Evolutionary conservation across 345 rosid genomes (phyloP).

Genomic region (Clarkia xantiana): DNA sequence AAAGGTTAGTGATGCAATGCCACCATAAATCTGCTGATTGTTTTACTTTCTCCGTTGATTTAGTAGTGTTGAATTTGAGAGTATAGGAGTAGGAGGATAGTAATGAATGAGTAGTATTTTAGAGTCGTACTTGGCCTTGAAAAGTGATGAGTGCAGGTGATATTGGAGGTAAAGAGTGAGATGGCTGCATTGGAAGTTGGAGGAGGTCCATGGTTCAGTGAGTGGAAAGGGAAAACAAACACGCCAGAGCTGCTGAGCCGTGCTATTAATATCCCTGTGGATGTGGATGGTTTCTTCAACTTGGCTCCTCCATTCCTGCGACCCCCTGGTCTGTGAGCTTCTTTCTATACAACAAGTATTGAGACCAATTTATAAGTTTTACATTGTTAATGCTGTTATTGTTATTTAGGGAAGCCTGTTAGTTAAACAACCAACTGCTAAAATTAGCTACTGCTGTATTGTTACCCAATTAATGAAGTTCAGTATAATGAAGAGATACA

Average conservation of each 20-base stretch:
- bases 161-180: conserved; percentile 61
- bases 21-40: neutral
- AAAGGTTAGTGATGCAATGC: conserved; percentile 35
- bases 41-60: neutral
- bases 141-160: conserved; percentile 25
- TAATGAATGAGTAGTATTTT: too few relatives aligned
- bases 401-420: too few relatives aligned
- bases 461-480: too few relatives aligned
- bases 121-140: neutral
- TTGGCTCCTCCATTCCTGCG: conserved; percentile 57
- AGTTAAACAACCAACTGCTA: too few relatives aligned
- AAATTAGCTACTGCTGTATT: too few relatives aligned
- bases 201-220: conserved; percentile 93
- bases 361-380: too few relatives aligned
- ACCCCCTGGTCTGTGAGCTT: conserved; percentile 68
- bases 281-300: conserved; percentile 38
- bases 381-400: too few relatives aligned
- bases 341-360: neutral
- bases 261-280: conserved; percentile 40
- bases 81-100: too few relatives aligned
- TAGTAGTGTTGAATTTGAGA: neutral
- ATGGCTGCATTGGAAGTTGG: conserved; percentile 89
- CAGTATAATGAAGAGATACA: too few relatives aligned
- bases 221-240: conserved; percentile 68
- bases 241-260: conserved; percentile 47